Percentiles rank a stretch among this genome's conserved stretches.
These are phyloP conservation scores for Trichomonascaceae sp. DNA, from an alignment of 1,139 yeast species.

Conservation along the genomic window DNA sequence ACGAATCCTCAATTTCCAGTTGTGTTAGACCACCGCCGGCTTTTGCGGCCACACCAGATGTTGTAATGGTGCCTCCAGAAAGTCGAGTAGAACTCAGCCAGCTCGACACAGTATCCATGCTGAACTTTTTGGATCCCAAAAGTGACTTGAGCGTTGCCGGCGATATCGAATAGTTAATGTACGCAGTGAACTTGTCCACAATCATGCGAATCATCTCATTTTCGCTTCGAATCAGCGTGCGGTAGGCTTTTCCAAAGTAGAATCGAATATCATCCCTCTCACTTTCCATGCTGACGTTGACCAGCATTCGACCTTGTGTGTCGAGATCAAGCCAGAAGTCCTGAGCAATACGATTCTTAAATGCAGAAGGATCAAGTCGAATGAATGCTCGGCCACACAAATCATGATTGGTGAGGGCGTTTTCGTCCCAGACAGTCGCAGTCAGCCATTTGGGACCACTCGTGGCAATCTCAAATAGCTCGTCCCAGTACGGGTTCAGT, in stretches of 20 bases:
- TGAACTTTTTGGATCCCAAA: constrained; percentile 19
- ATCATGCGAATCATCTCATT: constrained; percentile 52
- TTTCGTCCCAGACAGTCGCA: constrained; percentile 66
- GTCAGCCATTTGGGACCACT: constrained; percentile 30
- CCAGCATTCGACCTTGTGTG: constrained; percentile 49
- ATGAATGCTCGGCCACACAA: constrained; percentile 58
- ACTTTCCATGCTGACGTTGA: constrained; percentile 63
- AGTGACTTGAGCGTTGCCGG: constrained; percentile 19
- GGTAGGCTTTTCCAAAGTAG: constrained; percentile 62
- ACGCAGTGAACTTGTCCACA: constrained; percentile 45
- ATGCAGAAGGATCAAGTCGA: constrained; percentile 51
- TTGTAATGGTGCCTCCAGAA: constrained; percentile 8
- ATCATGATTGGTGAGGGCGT: constrained; percentile 40
- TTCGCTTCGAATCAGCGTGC: constrained; percentile 49
- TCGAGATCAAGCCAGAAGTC: constrained; percentile 52
- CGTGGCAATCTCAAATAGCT: constrained; percentile 52
- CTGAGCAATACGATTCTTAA: constrained; percentile 50
- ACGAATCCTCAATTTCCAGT: constrained; percentile 50
- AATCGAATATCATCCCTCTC: constrained; percentile 69
- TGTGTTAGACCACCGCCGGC: constrained; percentile 23
- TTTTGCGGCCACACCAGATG: constrained; percentile 4
- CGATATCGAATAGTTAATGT: constrained; percentile 35
- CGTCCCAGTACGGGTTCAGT: constrained; percentile 77
- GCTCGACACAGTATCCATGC: constrained; percentile 41
- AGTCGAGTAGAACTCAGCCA: constrained; percentile 33